A percentile compares a stretch with the other conserved stretches of the same genome.
Conservation (phyloP, 1,284 basidiomycete species). For the Entoloma clypeatum region DNA sequence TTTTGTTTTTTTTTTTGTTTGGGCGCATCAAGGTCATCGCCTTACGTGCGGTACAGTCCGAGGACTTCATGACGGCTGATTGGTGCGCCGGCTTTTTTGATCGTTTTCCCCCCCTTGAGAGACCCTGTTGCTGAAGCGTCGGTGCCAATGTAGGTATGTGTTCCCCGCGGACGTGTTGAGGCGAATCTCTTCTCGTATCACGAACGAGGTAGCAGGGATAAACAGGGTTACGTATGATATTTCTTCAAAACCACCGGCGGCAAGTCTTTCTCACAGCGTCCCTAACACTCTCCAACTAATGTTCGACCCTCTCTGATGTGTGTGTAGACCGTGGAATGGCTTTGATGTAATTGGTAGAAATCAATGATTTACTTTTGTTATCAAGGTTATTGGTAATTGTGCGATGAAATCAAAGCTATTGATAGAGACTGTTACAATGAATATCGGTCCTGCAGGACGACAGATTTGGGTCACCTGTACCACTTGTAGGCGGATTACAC, state of each 20-base stretch:
- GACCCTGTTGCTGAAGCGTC: slow-evolving; percentile 1
- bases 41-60: slow-evolving; percentile 86
- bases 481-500: too few relatives aligned
- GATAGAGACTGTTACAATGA: too few relatives aligned
- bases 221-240: slow-evolving; percentile 97
- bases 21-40: slow-evolving; percentile 67
- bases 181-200: slow-evolving; percentile 94
- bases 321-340: slow-evolving; percentile 29
- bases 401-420: too few relatives aligned
- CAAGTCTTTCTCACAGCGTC: slow-evolving; percentile 26
- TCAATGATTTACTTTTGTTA: too few relatives aligned
- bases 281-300: too few relatives aligned
- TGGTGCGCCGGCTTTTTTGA: slow-evolving; percentile 51
- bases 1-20: slow-evolving; percentile 2
- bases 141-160: slow-evolving; percentile 64
- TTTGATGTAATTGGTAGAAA: slow-evolving; percentile 15
- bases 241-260: slow-evolving; percentile 94
- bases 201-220: slow-evolving; percentile 94
- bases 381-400: too few relatives aligned
- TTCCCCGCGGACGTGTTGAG: slow-evolving; percentile 93
- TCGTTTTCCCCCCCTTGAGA: not conserved
- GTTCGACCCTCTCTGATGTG: slow-evolving; percentile 5
- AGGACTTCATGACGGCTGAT: slow-evolving; percentile 98
- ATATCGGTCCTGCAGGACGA: too few relatives aligned
- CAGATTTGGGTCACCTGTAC: too few relatives aligned